Conservation (phyloP, 805 yeast genomes). For the Hanseniaspora valbyensis region DNA sequence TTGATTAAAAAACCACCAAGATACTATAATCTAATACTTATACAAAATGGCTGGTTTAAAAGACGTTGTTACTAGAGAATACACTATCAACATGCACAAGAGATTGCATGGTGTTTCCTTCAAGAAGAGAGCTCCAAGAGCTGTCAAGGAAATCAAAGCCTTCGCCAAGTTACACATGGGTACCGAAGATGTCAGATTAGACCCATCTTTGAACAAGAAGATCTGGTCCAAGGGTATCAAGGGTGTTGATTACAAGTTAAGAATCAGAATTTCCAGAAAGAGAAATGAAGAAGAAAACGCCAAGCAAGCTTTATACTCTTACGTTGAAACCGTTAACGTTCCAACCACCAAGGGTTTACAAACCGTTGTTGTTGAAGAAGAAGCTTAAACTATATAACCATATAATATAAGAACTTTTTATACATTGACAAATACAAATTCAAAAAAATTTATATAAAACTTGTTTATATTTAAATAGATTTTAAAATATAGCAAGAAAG, state of each 20-base stretch:
- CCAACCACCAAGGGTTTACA: conserved; percentile 94
- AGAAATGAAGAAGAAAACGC: conserved; percentile 99
- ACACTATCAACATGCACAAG: conserved; percentile 99
- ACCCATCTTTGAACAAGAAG: conserved; percentile 96
- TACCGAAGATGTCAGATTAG: conserved; percentile 96
- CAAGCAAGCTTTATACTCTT: conserved; percentile 92
- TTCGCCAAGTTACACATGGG: conserved; percentile 99
- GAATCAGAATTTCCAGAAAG: conserved; percentile 98
- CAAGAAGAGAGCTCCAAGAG: conserved; percentile 99
- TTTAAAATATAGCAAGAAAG: not conserved
- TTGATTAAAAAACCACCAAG: conserved; percentile 6
- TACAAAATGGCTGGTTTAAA: conserved; percentile 51
- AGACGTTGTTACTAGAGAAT: conserved; percentile 99
- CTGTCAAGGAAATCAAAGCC: conserved; percentile 98
- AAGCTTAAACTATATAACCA: conserved; percentile 29
- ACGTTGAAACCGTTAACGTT: conserved; percentile 93
- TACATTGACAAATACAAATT: too few species aligned
- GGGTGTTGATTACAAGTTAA: conserved; percentile 96
- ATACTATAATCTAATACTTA: conserved; percentile 12
- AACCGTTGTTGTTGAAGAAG: conserved; percentile 91
- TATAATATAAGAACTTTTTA: not conserved
- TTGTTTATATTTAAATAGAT: not conserved
- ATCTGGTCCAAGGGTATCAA: conserved; percentile 99
- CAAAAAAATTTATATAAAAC: not conserved
- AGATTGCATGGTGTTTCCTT: conserved; percentile 97